These are phyloP conservation scores for Oehlia diaphana DNA, from an alignment of 192 early-diverging fungal genomes.

Conservation along the genomic window DNA sequence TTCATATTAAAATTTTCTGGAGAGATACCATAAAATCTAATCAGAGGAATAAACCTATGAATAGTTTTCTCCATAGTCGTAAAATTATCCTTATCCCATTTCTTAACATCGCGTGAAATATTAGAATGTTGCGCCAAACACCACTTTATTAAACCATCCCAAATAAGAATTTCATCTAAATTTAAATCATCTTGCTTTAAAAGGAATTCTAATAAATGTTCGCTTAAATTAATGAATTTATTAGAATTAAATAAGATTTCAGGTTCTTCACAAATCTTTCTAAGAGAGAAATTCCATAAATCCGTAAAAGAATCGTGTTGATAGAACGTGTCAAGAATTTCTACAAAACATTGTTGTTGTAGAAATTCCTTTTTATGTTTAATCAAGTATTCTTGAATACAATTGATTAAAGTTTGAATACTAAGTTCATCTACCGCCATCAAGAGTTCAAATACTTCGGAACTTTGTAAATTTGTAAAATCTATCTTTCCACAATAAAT, in stretches of 20 bases:
- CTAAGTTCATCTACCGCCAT: neutral
- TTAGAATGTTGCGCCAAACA: neutral
- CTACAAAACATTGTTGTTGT: neutral
- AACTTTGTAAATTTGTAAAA: neutral
- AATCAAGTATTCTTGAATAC: neutral
- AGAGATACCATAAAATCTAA: neutral
- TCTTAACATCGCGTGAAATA: neutral
- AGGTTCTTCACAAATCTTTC: neutral
- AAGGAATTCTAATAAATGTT: neutral
- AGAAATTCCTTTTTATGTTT: neutral
- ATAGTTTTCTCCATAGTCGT: neutral
- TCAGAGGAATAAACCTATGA: neutral
- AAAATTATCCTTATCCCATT: neutral
- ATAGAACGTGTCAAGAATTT: neutral
- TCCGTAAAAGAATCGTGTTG: neutral
- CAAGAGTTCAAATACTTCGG: neutral
- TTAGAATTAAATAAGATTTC: conserved; percentile 3
- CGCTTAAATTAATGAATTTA: neutral
- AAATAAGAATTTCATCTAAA: neutral
- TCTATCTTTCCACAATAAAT: neutral
- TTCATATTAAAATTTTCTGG: neutral
- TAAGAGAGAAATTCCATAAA: neutral
- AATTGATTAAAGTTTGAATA: neutral
- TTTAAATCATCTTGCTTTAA: neutral
- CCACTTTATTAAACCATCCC: conserved; percentile 6